A percentile compares a stretch with the other conserved stretches of the same genome.
Conservation (phyloP, 1,284 basidiomycete species). For the Inonotus obliquus region DNA sequence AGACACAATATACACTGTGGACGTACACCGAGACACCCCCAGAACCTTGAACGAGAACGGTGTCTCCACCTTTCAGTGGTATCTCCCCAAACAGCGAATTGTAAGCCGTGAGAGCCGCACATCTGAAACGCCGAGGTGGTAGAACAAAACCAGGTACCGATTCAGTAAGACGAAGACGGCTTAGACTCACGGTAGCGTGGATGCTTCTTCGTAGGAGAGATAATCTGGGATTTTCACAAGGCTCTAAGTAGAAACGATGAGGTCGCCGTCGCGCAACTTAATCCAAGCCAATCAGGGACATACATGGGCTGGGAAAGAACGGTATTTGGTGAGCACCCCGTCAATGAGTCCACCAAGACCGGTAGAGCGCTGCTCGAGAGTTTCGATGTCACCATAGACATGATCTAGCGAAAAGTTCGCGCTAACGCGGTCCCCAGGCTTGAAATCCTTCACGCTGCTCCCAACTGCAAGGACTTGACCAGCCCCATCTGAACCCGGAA, state of each 20-base stretch:
- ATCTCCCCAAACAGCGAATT: slow-evolving; percentile 40
- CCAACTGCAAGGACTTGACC: slow-evolving; percentile 56
- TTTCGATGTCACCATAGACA: slow-evolving; percentile 35
- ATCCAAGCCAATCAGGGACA: not conserved
- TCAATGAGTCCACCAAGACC: slow-evolving; percentile 45
- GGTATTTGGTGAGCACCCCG: slow-evolving; percentile 54
- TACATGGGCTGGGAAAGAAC: slow-evolving; percentile 40
- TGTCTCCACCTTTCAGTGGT: slow-evolving; percentile 41
- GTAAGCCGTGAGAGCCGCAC: slow-evolving; percentile 48
- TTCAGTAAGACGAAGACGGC: not conserved
- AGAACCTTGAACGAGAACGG: slow-evolving; percentile 52
- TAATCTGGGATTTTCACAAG: slow-evolving; percentile 43
- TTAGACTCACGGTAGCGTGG: slow-evolving; percentile 38
- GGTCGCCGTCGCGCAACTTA: not conserved
- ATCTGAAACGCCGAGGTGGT: slow-evolving; percentile 21
- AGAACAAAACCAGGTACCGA: not conserved
- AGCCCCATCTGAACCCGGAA: slow-evolving; percentile 59
- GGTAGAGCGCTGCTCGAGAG: slow-evolving; percentile 23
- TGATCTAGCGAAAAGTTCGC: slow-evolving; percentile 41
- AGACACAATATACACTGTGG: not conserved
- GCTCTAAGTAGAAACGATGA: slow-evolving; percentile 25
- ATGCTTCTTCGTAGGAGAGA: slow-evolving; percentile 47
- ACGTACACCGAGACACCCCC: slow-evolving; percentile 53
- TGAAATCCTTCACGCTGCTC: slow-evolving; percentile 34
- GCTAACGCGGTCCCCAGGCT: slow-evolving; percentile 51